These are phyloP conservation scores for Striga hermonthica DNA, from an alignment of 305 asterid species.

Conservation along the genomic window DNA sequence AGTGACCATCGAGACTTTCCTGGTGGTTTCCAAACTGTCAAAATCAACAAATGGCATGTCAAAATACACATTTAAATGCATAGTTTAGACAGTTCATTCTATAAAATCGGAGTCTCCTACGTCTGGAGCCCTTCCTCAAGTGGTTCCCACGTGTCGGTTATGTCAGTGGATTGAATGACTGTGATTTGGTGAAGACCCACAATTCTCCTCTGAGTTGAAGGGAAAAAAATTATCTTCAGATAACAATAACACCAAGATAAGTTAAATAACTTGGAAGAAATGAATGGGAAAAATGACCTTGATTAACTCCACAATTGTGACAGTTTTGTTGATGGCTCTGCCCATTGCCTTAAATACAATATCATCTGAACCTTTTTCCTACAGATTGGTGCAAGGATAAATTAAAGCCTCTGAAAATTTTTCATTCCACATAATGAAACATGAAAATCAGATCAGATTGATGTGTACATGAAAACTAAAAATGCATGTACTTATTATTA, in stretches of 20 bases:
- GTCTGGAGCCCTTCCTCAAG: constrained; percentile 87
- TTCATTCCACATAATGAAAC: no score
- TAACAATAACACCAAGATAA: neutral
- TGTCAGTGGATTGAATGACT: constrained; percentile 67
- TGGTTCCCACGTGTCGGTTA: constrained; percentile 88
- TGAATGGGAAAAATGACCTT: constrained; percentile 28
- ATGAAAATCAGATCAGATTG: no score
- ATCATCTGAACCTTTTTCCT: constrained; percentile 46
- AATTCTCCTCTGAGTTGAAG: constrained; percentile 64
- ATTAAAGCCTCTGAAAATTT: no score
- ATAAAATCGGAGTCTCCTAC: constrained; percentile 39
- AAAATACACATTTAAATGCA: neutral
- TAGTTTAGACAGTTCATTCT: neutral
- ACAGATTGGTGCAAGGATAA: neutral
- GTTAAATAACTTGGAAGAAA: neutral
- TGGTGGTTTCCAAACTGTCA: constrained; percentile 65
- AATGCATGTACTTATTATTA: no score
- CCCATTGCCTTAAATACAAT: constrained; percentile 56
- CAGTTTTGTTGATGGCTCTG: constrained; percentile 56
- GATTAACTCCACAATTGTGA: constrained; percentile 51
- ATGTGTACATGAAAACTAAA: no score
- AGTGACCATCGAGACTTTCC: constrained; percentile 83
- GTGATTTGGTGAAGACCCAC: constrained; percentile 85
- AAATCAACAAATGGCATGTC: constrained; percentile 18
- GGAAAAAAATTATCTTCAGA: neutral